These are phyloP conservation scores for Neoconidiobolus thromboides DNA, from an alignment of 371 early-diverging fungal genomes.

Conservation along the genomic window DNA sequence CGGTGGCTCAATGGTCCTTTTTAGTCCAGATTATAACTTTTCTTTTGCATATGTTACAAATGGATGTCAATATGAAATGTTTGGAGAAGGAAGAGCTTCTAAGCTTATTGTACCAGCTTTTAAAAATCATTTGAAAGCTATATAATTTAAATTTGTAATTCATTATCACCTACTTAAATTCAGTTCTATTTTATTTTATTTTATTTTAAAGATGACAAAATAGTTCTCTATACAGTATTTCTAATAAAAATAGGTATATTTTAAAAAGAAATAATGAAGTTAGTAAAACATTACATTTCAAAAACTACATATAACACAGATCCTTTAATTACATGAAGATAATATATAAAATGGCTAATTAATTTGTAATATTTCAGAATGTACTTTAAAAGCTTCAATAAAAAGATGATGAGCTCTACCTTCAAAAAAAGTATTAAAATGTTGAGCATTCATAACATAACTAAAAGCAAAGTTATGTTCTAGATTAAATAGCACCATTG, in stretches of 20 bases:
- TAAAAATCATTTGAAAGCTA: not conserved
- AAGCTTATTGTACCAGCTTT: not conserved
- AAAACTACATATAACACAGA: too few species aligned
- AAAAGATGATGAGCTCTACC: not conserved
- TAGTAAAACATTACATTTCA: too few species aligned
- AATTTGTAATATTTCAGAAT: not conserved
- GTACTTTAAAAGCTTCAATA: not conserved
- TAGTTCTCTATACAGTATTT: too few species aligned
- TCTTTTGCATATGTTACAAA: slow-evolving; percentile 32
- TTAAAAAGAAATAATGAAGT: too few species aligned
- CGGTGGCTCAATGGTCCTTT: slow-evolving; percentile 30
- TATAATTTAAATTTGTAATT: too few species aligned
- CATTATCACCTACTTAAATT: too few species aligned
- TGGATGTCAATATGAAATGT: slow-evolving; percentile 5
- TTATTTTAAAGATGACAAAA: too few species aligned
- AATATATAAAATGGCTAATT: too few species aligned
- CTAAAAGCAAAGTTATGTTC: slow-evolving; percentile 29
- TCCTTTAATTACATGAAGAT: too few species aligned
- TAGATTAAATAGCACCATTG: slow-evolving; percentile 27
- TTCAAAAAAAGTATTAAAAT: not conserved
- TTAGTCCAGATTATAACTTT: slow-evolving; percentile 27
- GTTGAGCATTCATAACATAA: slow-evolving; percentile 21
- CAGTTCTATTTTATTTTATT: too few species aligned
- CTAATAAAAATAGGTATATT: too few species aligned
- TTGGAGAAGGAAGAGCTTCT: not conserved